Evolutionary conservation across 2,329 filamentous ascomycete species (phyloP).

Genomic region (Aspergillus novoparasiticus): DNA sequence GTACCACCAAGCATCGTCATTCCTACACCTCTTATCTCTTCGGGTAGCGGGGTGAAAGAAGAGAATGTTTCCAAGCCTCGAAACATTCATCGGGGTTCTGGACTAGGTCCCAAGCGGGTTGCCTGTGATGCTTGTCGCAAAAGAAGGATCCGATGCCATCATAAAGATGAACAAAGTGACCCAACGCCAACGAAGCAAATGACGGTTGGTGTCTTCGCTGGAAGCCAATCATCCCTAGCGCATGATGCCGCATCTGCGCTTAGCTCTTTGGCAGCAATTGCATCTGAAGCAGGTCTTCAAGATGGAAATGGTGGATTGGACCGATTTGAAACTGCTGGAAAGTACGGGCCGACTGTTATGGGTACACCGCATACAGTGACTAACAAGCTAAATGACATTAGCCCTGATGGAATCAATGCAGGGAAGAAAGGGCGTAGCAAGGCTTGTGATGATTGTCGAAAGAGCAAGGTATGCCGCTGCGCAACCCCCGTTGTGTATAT

Average conservation of each 20-base stretch:
- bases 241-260: conserved; percentile 43
- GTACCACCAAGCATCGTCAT: conserved; percentile 29
- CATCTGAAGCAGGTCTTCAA: conserved; percentile 38
- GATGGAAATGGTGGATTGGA: conserved; percentile 31
- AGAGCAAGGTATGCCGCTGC: conserved; percentile 61
- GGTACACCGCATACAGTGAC: conserved; percentile 28
- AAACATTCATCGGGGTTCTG: conserved; percentile 58
- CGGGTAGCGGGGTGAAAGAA: conserved; percentile 29
- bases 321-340: conserved; percentile 31
- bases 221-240: conserved; percentile 35
- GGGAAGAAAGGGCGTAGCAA: conserved; percentile 63
- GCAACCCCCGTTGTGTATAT: conserved; percentile 23
- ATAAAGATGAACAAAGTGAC: conserved; percentile 57
- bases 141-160: conserved; percentile 64
- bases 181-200: conserved; percentile 30
- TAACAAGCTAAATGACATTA: conserved; percentile 33
- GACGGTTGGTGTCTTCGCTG: conserved; percentile 34
- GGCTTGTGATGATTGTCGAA: conserved; percentile 67
- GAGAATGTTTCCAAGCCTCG: conserved; percentile 35
- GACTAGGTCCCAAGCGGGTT: conserved; percentile 60
- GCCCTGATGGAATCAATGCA: conserved; percentile 40
- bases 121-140: conserved; percentile 66
- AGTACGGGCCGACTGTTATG: conserved; percentile 29
- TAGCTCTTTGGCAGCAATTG: conserved; percentile 42
- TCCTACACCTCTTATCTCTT: conserved; percentile 22